phyloP scores from a whole-genome alignment of 2,329 filamentous ascomycete genomes.

The Lachnum nothofagi region DNA sequence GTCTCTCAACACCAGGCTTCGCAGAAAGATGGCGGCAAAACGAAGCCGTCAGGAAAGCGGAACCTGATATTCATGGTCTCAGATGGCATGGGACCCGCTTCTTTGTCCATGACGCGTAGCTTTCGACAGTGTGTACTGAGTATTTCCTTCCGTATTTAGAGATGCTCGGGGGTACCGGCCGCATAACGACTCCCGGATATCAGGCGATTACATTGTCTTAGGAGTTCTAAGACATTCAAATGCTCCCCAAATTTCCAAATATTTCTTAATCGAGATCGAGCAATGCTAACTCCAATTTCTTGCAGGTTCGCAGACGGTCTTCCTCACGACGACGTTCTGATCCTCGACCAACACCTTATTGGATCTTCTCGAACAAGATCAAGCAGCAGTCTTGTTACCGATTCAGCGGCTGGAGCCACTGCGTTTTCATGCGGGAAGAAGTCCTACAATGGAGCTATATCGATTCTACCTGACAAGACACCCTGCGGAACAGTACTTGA shows the following conservation, averaged over 20 bases:
- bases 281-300: no score
- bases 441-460: slow-evolving; percentile 96
- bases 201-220: no score
- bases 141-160: background rate
- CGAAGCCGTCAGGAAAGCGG: slow-evolving; percentile 59
- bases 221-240: no score
- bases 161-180: no score
- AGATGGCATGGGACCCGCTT: slow-evolving; percentile 95
- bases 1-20: slow-evolving; percentile 63
- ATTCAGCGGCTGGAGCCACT: slow-evolving; percentile 94
- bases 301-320: slow-evolving; percentile 61
- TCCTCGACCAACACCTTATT: slow-evolving; percentile 83
- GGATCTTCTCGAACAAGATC: slow-evolving; percentile 85
- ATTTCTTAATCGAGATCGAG: no score
- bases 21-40: slow-evolving; percentile 19
- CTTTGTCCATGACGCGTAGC: slow-evolving; percentile 77
- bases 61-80: slow-evolving; percentile 99
- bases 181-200: no score
- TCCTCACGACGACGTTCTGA: slow-evolving; percentile 69
- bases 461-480: slow-evolving; percentile 74
- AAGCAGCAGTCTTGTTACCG: slow-evolving; percentile 79
- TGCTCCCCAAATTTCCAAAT: no score
- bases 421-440: slow-evolving; percentile 90
- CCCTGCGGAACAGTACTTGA: slow-evolving; percentile 91
- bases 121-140: slow-evolving; percentile 73